Percentiles rank a stretch among this genome's conserved stretches.
Evolutionary conservation across 2,329 filamentous ascomycete genomes (phyloP).

Genomic region (Sarocladium oryzae): DNA sequence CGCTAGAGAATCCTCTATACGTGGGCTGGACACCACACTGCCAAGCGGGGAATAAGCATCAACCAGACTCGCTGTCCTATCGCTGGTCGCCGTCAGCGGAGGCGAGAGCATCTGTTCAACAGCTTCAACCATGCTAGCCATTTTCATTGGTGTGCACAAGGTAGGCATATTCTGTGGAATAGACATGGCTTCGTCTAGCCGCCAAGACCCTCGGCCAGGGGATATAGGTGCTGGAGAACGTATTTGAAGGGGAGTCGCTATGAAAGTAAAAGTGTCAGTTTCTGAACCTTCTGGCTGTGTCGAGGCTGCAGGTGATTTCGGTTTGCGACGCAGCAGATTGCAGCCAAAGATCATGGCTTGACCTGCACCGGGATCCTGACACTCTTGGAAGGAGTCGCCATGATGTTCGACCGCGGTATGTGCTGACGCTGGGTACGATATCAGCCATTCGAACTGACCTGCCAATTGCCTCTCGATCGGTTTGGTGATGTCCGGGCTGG

Average conservation of each 20-base stretch:
- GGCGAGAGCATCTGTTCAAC: slow-evolving; percentile 28
- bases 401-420: slow-evolving; percentile 15
- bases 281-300: slow-evolving; percentile 11
- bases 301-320: slow-evolving; percentile 18
- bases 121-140: slow-evolving; percentile 22
- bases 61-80: slow-evolving; percentile 27
- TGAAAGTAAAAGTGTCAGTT: slow-evolving; percentile 37
- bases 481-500: slow-evolving; percentile 19
- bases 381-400: slow-evolving; percentile 4
- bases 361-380: slow-evolving; percentile 11
- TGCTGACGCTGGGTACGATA: slow-evolving; percentile 30
- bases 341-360: slow-evolving; percentile 40
- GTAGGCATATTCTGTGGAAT: slow-evolving; percentile 17
- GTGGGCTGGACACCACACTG: slow-evolving; percentile 29
- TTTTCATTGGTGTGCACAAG: slow-evolving; percentile 20
- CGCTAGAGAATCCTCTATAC: slow-evolving; percentile 59
- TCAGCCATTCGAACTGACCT: slow-evolving; percentile 45
- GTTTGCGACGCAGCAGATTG: slow-evolving; percentile 40
- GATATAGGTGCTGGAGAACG: slow-evolving; percentile 15
- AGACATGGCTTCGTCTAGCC: slow-evolving; percentile 17
- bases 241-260: slow-evolving; percentile 38
- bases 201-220: slow-evolving; percentile 11
- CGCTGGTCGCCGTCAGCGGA: slow-evolving; percentile 23
- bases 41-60: slow-evolving; percentile 24
- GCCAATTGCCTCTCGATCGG: slow-evolving; percentile 37